Base-by-base conservation (phyloP, 2,329 filamentous ascomycete species). In the Tolypocladium endophyticum region DNA sequence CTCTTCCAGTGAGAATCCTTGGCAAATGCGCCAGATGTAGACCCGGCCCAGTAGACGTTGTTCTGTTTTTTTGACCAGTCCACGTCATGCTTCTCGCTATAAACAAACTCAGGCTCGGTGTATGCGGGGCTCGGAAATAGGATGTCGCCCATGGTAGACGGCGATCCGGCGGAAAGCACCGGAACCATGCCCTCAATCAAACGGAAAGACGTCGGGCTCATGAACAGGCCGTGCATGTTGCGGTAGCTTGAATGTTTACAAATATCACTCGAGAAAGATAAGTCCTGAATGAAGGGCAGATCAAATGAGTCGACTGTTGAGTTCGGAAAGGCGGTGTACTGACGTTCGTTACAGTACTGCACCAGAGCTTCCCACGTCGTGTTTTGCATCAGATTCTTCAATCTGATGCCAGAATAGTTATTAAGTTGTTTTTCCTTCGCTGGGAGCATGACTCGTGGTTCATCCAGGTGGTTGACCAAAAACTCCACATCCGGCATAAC, bases 41-140 rank as follows among this genome's bases (percentile, higher is more conserved):
- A 81, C 0, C 83, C 83, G 0, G 78, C 76, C 83, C 83, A 86
- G 66, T 85, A 85, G 0, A 85, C 64, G 3, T 75, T 77, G 38
- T 79, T 76, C 2, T 63, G 63, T 63, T 86, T 86, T 4, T 71
- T 55, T 0, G 77, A 67, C 81, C 81, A 86, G 0, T 70, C 65
- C 0, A 75, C 47, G 60, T 83, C 81, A 2, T 71, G 56, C 0
- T 61, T 36, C 0, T 69, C 65, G 2, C 74, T 66, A 63, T 83
- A 84, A 4, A 65, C 62, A 39, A 78, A 75, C 50, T 75, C 70
- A 2, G 69, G n/a, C 61, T 76, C 71, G 23, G 75, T 65, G 61
- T 84, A 84, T 1, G 77, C 76, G 0, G 81, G 74, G 52, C 77
- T 79, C 0, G 82, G 83, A 33, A 77, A 76, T 4, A 84, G 61